A percentile compares a stretch with the other conserved stretches of the same genome.
Evolutionary conservation across 2,329 filamentous ascomycete species (phyloP).

Genomic region (Monosporascus sp.): DNA sequence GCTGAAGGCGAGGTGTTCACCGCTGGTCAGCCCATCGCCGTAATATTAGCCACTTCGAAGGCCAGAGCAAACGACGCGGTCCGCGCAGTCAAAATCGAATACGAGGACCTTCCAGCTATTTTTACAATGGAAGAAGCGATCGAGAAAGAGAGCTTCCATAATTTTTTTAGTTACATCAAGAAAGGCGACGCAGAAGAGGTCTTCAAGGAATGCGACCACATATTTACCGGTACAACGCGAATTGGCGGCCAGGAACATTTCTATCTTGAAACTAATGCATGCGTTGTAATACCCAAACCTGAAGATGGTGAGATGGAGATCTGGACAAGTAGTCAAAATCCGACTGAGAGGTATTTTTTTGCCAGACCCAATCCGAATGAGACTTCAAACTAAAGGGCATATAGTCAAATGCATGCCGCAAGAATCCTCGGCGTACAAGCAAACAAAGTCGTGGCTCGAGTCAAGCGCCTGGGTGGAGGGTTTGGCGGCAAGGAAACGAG

Average conservation of each 20-base stretch:
- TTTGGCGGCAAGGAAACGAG: slow-evolving; percentile 95
- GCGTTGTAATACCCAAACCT: slow-evolving; percentile 76
- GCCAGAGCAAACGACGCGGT: slow-evolving; percentile 74
- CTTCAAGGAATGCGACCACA: slow-evolving; percentile 71
- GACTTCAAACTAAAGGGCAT: not conserved
- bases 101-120: slow-evolving; percentile 84
- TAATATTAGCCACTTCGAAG: slow-evolving; percentile 76
- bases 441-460: slow-evolving; percentile 85
- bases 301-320: slow-evolving; percentile 96
- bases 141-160: slow-evolving; percentile 79
- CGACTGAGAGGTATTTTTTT: slow-evolving; percentile 79
- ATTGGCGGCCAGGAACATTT: slow-evolving; percentile 99
- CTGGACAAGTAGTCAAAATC: slow-evolving; percentile 88
- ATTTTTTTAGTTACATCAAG: slow-evolving; percentile 76
- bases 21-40: slow-evolving; percentile 84
- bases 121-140: slow-evolving; percentile 96
- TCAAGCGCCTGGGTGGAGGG: slow-evolving; percentile 88
- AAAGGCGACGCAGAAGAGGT: slow-evolving; percentile 74
- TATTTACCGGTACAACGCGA: slow-evolving; percentile 75
- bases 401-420: slow-evolving; percentile 75
- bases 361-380: not conserved
- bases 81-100: slow-evolving; percentile 79
- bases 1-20: slow-evolving; percentile 87
- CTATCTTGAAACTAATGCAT: slow-evolving; percentile 90
- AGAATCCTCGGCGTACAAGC: slow-evolving; percentile 77